A percentile compares a stretch with the other conserved stretches of the same genome.
These are phyloP conservation scores for Rhizopogon vinicolor DNA, from an alignment of 768 basidiomycete species.

Conservation along the genomic window DNA sequence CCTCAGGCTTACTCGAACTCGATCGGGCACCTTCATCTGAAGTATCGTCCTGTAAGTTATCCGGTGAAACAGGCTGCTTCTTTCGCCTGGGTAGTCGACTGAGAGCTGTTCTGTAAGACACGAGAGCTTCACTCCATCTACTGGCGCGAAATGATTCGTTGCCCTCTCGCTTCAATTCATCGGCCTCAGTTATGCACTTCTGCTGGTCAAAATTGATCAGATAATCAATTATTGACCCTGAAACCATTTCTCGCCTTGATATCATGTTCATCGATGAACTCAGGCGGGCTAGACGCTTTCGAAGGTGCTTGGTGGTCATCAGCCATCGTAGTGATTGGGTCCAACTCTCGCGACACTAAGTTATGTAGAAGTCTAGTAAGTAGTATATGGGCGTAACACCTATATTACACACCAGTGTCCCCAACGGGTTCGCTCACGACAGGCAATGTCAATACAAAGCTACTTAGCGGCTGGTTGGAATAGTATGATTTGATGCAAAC, in stretches of 20 bases:
- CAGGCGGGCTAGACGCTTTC: not conserved
- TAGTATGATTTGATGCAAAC: not conserved
- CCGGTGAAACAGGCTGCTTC: slow-evolving; percentile 12
- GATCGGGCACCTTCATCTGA: not conserved
- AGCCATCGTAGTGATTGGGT: not conserved
- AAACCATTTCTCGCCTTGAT: not conserved
- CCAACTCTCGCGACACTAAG: not conserved
- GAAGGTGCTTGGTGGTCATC: slow-evolving; percentile 1
- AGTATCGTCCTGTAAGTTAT: slow-evolving; percentile 16
- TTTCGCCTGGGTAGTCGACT: slow-evolving; percentile 53
- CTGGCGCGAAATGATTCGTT: slow-evolving; percentile 66
- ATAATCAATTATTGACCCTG: not conserved
- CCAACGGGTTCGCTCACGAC: not conserved
- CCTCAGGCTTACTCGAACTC: slow-evolving; percentile 7
- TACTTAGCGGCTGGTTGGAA: not conserved
- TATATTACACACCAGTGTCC: not conserved
- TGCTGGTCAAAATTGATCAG: slow-evolving; percentile 17
- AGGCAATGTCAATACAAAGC: not conserved
- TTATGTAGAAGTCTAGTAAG: too few relatives aligned
- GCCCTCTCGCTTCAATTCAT: slow-evolving; percentile 67
- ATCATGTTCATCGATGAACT: not conserved
- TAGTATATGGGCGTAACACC: too few relatives aligned
- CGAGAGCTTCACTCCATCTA: slow-evolving; percentile 68
- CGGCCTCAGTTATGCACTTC: slow-evolving; percentile 46
- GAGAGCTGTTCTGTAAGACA: slow-evolving; percentile 66